phyloP scores from a whole-genome alignment of 306 rosid species.

The Vicia faba region DNA sequence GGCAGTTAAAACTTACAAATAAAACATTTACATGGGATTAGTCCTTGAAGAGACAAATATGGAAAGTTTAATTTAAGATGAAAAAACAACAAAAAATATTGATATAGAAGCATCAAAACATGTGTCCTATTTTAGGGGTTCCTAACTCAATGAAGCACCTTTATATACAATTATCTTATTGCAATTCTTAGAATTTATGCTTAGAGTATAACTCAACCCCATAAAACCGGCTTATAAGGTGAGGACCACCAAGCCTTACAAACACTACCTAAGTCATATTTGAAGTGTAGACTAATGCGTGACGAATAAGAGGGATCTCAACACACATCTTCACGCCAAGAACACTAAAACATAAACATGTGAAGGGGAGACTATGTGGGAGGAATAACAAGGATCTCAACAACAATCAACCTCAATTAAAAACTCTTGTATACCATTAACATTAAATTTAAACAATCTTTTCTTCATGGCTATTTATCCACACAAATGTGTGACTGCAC shows the following conservation, averaged over 20 bases:
- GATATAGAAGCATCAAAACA: neutral
- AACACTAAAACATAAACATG: neutral
- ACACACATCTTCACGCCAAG: neutral
- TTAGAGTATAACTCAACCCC: neutral
- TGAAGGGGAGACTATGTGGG: neutral
- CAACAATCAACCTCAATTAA: neutral
- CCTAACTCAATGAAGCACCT: neutral
- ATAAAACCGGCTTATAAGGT: neutral
- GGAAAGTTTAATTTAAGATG: slow-evolving; percentile 11
- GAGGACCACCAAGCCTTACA: neutral
- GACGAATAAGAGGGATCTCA: neutral
- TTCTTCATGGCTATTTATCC: neutral
- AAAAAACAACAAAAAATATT: neutral
- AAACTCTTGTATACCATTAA: neutral
- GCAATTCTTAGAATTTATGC: neutral
- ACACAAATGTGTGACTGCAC: slow-evolving; percentile 1
- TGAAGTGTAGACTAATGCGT: neutral
- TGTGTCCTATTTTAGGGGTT: neutral
- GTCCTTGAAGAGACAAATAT: slow-evolving; percentile 11
- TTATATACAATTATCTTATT: neutral
- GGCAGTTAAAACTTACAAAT: slow-evolving; percentile 26
- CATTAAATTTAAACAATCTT: neutral
- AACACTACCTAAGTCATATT: neutral
- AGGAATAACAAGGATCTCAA: neutral
- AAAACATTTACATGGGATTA: slow-evolving; percentile 27